These are phyloP conservation scores for Metarhizium brunneum DNA, from an alignment of 2,329 filamentous ascomycete species.

Conservation along the genomic window DNA sequence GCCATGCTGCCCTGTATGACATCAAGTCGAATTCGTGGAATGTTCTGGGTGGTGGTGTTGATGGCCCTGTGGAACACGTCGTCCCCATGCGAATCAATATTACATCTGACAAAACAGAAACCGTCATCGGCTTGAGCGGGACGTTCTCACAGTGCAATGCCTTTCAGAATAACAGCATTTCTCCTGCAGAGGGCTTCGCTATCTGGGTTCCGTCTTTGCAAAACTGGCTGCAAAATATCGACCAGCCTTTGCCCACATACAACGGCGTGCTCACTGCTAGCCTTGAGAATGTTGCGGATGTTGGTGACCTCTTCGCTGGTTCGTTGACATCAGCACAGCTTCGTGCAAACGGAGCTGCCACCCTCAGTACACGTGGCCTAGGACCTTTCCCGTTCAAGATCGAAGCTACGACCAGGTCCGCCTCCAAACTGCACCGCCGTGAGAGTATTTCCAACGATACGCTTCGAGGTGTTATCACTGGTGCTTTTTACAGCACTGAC, in stretches of 20 bases:
- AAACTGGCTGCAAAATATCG: slow-evolving; percentile 82
- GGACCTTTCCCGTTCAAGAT: slow-evolving; percentile 51
- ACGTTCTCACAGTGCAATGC: slow-evolving; percentile 64
- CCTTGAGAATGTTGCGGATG: slow-evolving; percentile 54
- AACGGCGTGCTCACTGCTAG: slow-evolving; percentile 63
- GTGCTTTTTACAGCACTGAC: slow-evolving; percentile 64
- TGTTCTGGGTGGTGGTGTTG: slow-evolving; percentile 74
- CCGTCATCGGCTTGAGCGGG: slow-evolving; percentile 71
- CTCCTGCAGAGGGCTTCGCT: slow-evolving; percentile 66
- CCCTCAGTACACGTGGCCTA: slow-evolving; percentile 46
- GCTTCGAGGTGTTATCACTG: slow-evolving; percentile 65
- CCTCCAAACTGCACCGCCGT: slow-evolving; percentile 35
- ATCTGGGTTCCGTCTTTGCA: slow-evolving; percentile 80
- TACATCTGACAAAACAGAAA: slow-evolving; percentile 57
- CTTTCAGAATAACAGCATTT: slow-evolving; percentile 53
- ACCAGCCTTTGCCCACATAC: slow-evolving; percentile 54
- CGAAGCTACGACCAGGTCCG: slow-evolving; percentile 18
- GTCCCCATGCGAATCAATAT: slow-evolving; percentile 74
- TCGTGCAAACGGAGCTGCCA: slow-evolving; percentile 62
- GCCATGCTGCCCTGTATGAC: slow-evolving; percentile 70
- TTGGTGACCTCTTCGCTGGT: slow-evolving; percentile 69
- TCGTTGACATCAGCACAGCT: slow-evolving; percentile 69
- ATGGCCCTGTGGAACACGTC: slow-evolving; percentile 66
- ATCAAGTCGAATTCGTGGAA: slow-evolving; percentile 60
- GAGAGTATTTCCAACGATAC: slow-evolving; percentile 28